Conservation (phyloP, 441 rosid genomes). For the Pelargonium cotyledonis region DNA sequence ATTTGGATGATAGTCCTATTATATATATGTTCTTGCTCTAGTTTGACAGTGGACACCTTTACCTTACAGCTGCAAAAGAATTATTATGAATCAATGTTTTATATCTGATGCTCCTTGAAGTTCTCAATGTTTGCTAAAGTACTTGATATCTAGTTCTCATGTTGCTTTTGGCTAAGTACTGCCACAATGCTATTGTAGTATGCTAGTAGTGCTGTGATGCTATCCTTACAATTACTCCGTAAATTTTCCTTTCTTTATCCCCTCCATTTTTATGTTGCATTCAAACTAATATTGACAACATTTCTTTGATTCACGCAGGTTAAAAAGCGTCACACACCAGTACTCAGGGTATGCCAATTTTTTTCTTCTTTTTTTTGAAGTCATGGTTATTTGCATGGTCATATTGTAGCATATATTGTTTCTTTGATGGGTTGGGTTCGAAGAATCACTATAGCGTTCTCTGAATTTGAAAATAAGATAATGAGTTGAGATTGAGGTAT, state of each 20-base stretch:
- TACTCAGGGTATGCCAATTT: slow-evolving; percentile 58
- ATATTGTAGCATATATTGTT: not conserved
- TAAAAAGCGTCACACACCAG: slow-evolving; percentile 63
- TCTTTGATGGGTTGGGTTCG: not conserved
- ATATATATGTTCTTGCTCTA: not conserved
- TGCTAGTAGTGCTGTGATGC: not conserved
- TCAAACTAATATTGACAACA: slow-evolving; percentile 12
- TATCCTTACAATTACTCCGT: not conserved
- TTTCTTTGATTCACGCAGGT: slow-evolving; percentile 42
- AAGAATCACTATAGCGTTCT: not conserved
- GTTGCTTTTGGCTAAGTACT: not conserved
- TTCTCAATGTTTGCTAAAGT: not conserved
- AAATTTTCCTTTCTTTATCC: not conserved
- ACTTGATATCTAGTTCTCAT: not conserved
- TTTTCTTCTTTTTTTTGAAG: not conserved
- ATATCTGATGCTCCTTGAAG: not conserved
- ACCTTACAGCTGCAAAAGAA: not conserved
- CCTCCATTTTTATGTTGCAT: not conserved
- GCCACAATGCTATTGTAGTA: not conserved
- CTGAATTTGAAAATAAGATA: not conserved
- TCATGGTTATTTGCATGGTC: not conserved
- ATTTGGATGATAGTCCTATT: not conserved
- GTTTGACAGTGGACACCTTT: no score
- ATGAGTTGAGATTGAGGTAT: no score
- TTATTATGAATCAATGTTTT: not conserved